Base-by-base conservation (phyloP, 2,329 filamentous ascomycete species). In the Epichloe uncinata region DNA sequence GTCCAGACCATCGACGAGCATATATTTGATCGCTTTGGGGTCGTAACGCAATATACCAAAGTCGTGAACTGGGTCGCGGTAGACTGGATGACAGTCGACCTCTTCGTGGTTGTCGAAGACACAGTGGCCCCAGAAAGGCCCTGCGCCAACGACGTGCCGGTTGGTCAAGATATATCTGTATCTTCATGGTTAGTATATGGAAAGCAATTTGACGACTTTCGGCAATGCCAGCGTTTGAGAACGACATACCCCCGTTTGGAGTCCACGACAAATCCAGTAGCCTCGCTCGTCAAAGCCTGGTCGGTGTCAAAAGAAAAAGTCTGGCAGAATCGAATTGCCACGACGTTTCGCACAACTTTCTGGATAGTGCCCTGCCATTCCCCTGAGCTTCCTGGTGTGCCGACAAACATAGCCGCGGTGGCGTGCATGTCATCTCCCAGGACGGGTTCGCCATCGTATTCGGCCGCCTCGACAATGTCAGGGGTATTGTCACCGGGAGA, bases 291-390 rank as follows among this genome's bases (percentile, higher is more conserved):
- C 66, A 95, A 77, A 6, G 93, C 93, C 30, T 87, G 74, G 60
- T 98, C 93, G n/a, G 93, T 97, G 66, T 98, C 93, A 66, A 98
- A 98, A 22, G 91, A 90, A 66, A 87, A 95, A 0, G 93, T 96
- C 74, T 96, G 89, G 66, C 91, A 97, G 72, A 98, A 98, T 57
- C 95, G 86, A 61, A 98, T 97, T n/a, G 91, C 95, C 46, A 98
- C 93, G 16, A 97, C 93, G 58, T 90, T 95, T 64, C 85, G 83
- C 49, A 98, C 90, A 3, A 98, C 93, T 54, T 82, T 84, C 67
- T 96, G 90, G 53, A 97, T 95, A 0, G 90, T 96, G 47, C 83
- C 85, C 68, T 97, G 91, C 93, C 93, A 98, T 70, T 95, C 90
- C 37, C 66, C 66, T 45, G 67, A 55, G 57, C 64, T 69, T 30